Evolutionary conservation across 2,329 filamentous ascomycete species (phyloP), one percentile per base, ranked within the genome.

Genomic region (Thielaviopsis ethacetica): DNA sequence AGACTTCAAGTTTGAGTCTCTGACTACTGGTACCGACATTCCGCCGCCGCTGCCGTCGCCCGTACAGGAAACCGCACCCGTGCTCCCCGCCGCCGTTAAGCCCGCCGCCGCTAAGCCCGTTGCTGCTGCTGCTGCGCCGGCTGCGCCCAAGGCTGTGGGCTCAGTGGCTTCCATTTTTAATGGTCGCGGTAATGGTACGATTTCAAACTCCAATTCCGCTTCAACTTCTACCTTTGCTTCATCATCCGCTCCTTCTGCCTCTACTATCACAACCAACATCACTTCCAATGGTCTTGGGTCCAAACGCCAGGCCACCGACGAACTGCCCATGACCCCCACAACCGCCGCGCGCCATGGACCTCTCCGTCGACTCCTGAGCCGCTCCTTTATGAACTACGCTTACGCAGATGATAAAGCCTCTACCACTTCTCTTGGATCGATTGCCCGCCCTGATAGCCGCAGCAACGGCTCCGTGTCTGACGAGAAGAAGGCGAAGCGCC

Each of bases 21-120:
- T 83, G 66, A 82, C 80, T 51, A 79, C 82, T 49, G 80, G 80
- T 58, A 83, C 80, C 67, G 66, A 79, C 65, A 83, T 83, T 63
- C 80, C 80, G 51, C 77, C 80, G 30, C 80, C 80, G 24, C 72
- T 71, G 53, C 78, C 78, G 19, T 82, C 79, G 54, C 79, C 79
- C 53, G 68, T 75, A 57, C 69, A 73, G 64, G 71, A 73, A 49
- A 72, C 72, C 52, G 72, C 73, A 59, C 74, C 73, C 62, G 73
- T 75, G 41, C 69, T 70, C 62, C 69, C 71, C 50, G 65, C 65
- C 44, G 56, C 62, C 30, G 54, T 59, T 53, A 60, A 64, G 30
- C 64, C 65, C 50, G 56, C 62, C 27, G 57, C 61, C 54, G 38
- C 38, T 44, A 59, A 63, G 30, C 64, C 62, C 27, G 57, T 67